These are phyloP conservation scores for Mrakia hoshinonis DNA, from an alignment of 768 basidiomycete genomes.

Conservation along the genomic window DNA sequence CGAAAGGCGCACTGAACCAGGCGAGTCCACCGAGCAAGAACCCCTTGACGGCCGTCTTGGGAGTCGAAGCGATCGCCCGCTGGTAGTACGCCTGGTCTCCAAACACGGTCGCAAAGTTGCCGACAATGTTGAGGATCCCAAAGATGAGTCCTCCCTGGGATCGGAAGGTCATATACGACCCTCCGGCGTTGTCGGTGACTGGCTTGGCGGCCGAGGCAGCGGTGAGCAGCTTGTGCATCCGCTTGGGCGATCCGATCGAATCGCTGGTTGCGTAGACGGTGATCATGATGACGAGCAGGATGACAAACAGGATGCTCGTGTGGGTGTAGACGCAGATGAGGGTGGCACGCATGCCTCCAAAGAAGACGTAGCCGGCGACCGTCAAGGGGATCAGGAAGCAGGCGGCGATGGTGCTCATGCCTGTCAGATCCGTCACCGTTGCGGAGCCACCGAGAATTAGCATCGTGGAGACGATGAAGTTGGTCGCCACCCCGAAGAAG, in stretches of 20 bases:
- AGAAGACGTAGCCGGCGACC: slow-evolving; percentile 62
- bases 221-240: slow-evolving; percentile 73
- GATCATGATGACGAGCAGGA: slow-evolving; percentile 67
- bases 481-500: slow-evolving; percentile 83
- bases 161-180: slow-evolving; percentile 74
- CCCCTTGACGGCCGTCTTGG: slow-evolving; percentile 77
- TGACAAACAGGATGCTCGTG: slow-evolving; percentile 73
- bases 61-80: slow-evolving; percentile 70
- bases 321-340: slow-evolving; percentile 55
- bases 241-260: slow-evolving; percentile 62
- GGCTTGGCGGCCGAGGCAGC: slow-evolving; percentile 51
- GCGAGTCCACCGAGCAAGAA: slow-evolving; percentile 81
- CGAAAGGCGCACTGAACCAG: slow-evolving; percentile 85
- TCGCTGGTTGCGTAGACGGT: slow-evolving; percentile 69
- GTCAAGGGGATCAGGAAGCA: slow-evolving; percentile 85
- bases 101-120: slow-evolving; percentile 54
- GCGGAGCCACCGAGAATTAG: slow-evolving; percentile 52
- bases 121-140: slow-evolving; percentile 51
- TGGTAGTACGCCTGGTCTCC: slow-evolving; percentile 56
- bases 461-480: slow-evolving; percentile 60
- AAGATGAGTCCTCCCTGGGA: slow-evolving; percentile 71
- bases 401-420: slow-evolving; percentile 81
- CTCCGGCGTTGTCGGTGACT: slow-evolving; percentile 70
- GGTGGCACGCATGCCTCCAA: slow-evolving; percentile 41
- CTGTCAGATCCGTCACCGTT: slow-evolving; percentile 77